Percentiles rank a stretch among this genome's conserved stretches.
Evolutionary conservation across 116 monocot genomes (phyloP).

Genomic region (Dioscorea cayenensis): DNA sequence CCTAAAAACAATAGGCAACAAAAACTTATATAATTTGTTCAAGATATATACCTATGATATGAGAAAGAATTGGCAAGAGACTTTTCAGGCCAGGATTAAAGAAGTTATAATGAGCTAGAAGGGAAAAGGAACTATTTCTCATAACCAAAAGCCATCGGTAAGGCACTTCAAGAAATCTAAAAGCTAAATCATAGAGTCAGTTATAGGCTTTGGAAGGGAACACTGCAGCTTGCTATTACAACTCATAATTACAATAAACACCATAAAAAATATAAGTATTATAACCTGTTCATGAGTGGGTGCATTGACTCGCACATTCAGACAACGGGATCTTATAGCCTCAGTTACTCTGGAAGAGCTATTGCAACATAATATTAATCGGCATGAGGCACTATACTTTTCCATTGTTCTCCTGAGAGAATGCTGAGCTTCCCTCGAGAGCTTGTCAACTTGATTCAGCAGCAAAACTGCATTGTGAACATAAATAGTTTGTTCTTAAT

Average conservation of each 20-base stretch:
- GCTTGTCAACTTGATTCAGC: slow-evolving; percentile 96
- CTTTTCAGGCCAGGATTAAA: no score
- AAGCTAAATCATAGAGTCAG: no score
- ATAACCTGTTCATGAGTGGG: slow-evolving; percentile 74
- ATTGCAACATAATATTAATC: slow-evolving; percentile 92
- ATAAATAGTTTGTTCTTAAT: background rate
- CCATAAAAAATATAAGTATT: background rate
- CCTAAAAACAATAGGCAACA: no score
- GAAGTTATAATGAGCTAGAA: no score
- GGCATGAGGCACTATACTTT: slow-evolving; percentile 89
- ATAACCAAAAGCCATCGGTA: no score
- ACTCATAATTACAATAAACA: background rate
- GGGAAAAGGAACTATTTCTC: no score
- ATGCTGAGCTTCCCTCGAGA: slow-evolving; percentile 99
- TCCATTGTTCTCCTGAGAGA: slow-evolving; percentile 98
- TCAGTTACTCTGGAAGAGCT: slow-evolving; percentile 98
- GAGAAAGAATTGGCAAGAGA: no score
- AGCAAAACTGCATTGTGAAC: slow-evolving; percentile 56
- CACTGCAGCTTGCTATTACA: background rate
- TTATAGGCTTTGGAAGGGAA: background rate
- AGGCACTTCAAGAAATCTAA: no score
- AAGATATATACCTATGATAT: no score
- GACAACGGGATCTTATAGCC: slow-evolving; percentile 89
- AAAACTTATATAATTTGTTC: no score
- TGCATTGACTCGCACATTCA: slow-evolving; percentile 83